phyloP scores from a whole-genome alignment of 176 grass and related monocot genomes.

The Chloris gayana region DNA sequence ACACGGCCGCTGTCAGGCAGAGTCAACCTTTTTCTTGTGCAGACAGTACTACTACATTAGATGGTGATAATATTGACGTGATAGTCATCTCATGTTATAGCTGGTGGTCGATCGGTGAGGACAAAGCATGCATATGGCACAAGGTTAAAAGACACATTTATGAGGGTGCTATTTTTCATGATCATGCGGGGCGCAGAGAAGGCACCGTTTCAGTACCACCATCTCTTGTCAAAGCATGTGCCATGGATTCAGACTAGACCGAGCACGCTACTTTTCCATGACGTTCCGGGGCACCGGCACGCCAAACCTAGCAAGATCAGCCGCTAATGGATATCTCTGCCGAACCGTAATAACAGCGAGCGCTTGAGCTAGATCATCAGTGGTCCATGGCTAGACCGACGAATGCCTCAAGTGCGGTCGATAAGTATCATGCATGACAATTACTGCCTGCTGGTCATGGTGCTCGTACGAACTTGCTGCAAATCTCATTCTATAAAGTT shows the following conservation, averaged over 20 bases:
- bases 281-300: not conserved
- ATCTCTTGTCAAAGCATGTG: conserved; percentile 9
- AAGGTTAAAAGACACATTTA: too few relatives aligned
- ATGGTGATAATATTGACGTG: not conserved
- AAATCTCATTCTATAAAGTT: too few relatives aligned
- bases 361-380: not conserved
- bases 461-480: not conserved
- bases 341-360: not conserved
- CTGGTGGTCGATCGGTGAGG: too few relatives aligned
- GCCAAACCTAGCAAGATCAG: not conserved
- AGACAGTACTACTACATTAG: too few relatives aligned
- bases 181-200: not conserved
- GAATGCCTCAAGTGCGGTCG: not conserved
- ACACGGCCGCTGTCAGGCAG: too few relatives aligned
- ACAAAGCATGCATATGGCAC: too few relatives aligned
- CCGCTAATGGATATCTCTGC: not conserved
- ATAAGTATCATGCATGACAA: not conserved
- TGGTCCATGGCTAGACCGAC: not conserved
- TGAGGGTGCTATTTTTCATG: not conserved
- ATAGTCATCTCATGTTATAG: too few relatives aligned
- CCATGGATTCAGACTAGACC: not conserved
- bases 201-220: not conserved
- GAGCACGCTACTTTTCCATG: not conserved
- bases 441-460: conserved; percentile 7
- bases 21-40: not conserved